These are phyloP conservation scores for Nitzschia sp. DNA, from an alignment of 108 stramenopile genomes.

Conservation along the genomic window DNA sequence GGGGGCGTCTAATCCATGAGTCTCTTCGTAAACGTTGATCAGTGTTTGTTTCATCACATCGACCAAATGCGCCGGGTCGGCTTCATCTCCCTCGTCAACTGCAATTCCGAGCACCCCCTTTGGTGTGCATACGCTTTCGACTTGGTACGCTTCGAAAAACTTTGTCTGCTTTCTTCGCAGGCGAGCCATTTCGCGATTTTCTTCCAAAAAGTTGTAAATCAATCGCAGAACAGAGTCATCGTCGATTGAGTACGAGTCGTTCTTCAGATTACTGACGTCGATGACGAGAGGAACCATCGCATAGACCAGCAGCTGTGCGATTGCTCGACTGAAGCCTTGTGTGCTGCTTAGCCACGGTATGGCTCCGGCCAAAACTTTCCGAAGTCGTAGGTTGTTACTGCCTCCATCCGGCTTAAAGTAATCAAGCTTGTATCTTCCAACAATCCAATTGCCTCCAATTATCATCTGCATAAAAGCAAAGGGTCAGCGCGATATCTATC, in stretches of 20 bases:
- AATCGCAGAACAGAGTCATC: conserved; percentile 49
- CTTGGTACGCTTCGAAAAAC: conserved; percentile 74
- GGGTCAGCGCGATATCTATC: too few relatives aligned
- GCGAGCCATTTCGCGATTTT: conserved; percentile 78
- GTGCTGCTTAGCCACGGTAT: conserved; percentile 87
- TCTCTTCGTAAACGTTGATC: conserved; percentile 66
- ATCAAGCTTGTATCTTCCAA: conserved; percentile 57
- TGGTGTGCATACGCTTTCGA: conserved; percentile 64
- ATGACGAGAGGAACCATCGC: conserved; percentile 68
- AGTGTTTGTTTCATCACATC: conserved; percentile 74
- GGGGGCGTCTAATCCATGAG: conserved; percentile 69
- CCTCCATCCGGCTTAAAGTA: conserved; percentile 43
- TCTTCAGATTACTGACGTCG: not conserved
- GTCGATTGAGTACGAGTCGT: not conserved
- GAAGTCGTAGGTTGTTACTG: conserved; percentile 25
- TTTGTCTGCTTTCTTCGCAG: conserved; percentile 68
- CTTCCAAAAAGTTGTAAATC: conserved; percentile 69
- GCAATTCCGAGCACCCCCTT: conserved; percentile 69
- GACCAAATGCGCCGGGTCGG: conserved; percentile 65
- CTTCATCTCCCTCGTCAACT: conserved; percentile 84
- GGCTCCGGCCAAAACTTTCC: conserved; percentile 63
- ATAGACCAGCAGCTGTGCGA: conserved; percentile 79
- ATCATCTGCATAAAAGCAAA: conserved; percentile 50
- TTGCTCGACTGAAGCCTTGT: conserved; percentile 83
- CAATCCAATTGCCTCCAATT: conserved; percentile 74